Evolutionary conservation across 331 rosid species (phyloP).

Genomic region (Malus hybrid): DNA sequence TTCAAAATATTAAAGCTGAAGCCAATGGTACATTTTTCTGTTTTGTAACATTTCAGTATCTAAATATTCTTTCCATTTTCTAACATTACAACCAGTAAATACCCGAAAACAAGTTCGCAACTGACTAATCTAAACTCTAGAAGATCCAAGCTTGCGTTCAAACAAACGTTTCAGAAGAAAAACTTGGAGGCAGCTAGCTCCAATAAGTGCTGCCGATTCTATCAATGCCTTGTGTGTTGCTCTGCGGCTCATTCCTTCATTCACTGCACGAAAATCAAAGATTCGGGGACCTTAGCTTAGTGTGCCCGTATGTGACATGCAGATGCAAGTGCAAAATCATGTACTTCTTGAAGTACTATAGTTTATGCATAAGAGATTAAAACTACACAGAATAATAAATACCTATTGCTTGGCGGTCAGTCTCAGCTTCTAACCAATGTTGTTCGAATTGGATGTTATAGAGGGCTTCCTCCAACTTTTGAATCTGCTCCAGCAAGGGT

Average conservation of each 20-base stretch:
- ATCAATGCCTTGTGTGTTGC: constrained; percentile 73
- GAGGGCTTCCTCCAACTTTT: constrained; percentile 90
- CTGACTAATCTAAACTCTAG: constrained; percentile 52
- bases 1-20: not conserved
- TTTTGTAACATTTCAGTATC: not conserved
- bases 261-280: constrained; percentile 46
- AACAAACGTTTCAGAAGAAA: constrained; percentile 70
- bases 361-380: not conserved
- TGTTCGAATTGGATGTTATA: constrained; percentile 87
- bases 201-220: constrained; percentile 68
- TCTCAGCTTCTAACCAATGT: constrained; percentile 94
- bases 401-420: constrained; percentile 94
- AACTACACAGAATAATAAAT: not conserved
- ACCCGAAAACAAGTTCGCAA: not conserved
- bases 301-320: not conserved
- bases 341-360: not conserved
- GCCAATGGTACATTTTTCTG: not conserved
- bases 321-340: not conserved
- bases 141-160: constrained; percentile 63
- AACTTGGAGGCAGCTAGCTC: constrained; percentile 74
- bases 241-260: constrained; percentile 76
- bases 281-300: not conserved
- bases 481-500: constrained; percentile 79
- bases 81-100: constrained; percentile 19
- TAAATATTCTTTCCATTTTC: constrained; percentile 5